phyloP scores from a whole-genome alignment of 108 stramenopile genomes.

The Aureococcus anophagefferens region DNA sequence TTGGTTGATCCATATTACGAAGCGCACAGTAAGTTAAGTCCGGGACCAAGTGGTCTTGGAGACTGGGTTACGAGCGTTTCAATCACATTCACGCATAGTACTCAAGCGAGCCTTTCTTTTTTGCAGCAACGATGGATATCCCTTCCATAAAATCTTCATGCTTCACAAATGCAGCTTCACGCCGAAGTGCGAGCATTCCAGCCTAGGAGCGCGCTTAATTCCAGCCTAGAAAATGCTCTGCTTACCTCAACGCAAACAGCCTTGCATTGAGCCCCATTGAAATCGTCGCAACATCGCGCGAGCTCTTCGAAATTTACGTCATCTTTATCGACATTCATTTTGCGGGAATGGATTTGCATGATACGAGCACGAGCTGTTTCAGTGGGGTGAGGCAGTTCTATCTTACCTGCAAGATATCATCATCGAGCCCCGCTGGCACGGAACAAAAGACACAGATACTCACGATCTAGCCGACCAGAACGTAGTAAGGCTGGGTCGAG shows the following conservation, averaged over 20 bases:
- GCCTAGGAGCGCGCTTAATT: constrained; percentile 26
- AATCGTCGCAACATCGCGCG: constrained; percentile 88
- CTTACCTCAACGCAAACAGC: constrained; percentile 83
- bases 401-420: constrained; percentile 53
- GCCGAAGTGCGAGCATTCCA: constrained; percentile 91
- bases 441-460: too few relatives aligned
- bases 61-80: too few relatives aligned
- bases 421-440: too few relatives aligned
- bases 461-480: constrained; percentile 79
- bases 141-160: constrained; percentile 98
- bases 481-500: constrained; percentile 95
- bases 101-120: constrained; percentile 94
- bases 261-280: constrained; percentile 95
- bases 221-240: too few relatives aligned
- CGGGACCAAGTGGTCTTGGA: too few relatives aligned
- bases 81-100: constrained; percentile 92
- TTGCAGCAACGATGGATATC: constrained; percentile 90
- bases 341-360: constrained; percentile 82
- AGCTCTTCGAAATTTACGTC: constrained; percentile 93
- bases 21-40: too few relatives aligned
- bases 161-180: constrained; percentile 58
- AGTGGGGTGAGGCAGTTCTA: constrained; percentile 94
- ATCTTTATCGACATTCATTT: constrained; percentile 70
- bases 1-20: too few relatives aligned
- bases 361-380: constrained; percentile 88